These are phyloP conservation scores for Phytopythium delawarense DNA, from an alignment of 352 stramenopile genomes.

Conservation along the genomic window DNA sequence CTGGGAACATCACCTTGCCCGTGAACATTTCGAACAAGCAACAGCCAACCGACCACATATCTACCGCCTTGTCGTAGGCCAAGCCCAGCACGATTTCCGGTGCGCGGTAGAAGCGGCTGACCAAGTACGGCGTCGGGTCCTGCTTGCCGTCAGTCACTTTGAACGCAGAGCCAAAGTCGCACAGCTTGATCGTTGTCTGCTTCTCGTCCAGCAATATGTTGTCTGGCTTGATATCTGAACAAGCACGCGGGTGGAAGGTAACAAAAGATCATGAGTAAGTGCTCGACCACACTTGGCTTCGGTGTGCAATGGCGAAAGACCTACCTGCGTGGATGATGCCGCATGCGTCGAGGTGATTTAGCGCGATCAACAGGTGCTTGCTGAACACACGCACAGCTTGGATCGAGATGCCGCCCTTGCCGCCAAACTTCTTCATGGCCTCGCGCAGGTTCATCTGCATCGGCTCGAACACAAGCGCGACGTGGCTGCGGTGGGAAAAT, in stretches of 20 bases:
- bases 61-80: slow-evolving; percentile 93
- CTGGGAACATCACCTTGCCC: slow-evolving; percentile 96
- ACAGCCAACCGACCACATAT: slow-evolving; percentile 97
- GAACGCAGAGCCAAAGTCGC: slow-evolving; percentile 97
- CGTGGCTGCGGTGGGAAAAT: slow-evolving; percentile 94
- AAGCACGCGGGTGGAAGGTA: slow-evolving; percentile 3
- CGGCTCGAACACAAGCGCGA: slow-evolving; percentile 96
- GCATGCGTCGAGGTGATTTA: slow-evolving; percentile 70
- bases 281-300: not conserved
- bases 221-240: slow-evolving; percentile 95
- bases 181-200: slow-evolving; percentile 94
- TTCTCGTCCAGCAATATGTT: slow-evolving; percentile 97
- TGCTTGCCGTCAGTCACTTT: slow-evolving; percentile 88
- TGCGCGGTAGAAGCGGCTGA: slow-evolving; percentile 98
- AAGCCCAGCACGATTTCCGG: slow-evolving; percentile 92
- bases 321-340: slow-evolving; percentile 92
- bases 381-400: slow-evolving; percentile 82
- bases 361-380: slow-evolving; percentile 73
- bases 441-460: slow-evolving; percentile 97
- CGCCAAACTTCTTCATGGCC: slow-evolving; percentile 88
- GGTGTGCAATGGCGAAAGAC: not conserved
- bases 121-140: slow-evolving; percentile 96
- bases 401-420: slow-evolving; percentile 79
- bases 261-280: slow-evolving; percentile 4
- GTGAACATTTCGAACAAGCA: slow-evolving; percentile 98